Evolutionary conservation across 139 green algal genomes (phyloP), one percentile per base, ranked within the genome.

Genomic region (Mesotaenium endlicherianum): DNA sequence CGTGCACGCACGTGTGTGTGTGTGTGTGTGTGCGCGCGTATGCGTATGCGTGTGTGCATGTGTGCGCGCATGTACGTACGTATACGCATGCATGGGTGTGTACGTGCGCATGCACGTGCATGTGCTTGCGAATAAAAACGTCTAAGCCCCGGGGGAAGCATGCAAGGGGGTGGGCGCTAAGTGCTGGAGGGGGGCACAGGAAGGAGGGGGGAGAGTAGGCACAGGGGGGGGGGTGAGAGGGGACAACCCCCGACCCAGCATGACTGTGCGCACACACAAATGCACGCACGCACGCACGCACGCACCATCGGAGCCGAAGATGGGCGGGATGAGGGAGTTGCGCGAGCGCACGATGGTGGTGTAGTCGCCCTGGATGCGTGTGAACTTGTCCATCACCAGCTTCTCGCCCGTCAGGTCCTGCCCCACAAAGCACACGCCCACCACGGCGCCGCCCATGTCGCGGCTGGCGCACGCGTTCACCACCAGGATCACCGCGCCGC

Each of bases 341-440:
- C 11, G 45, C 3, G 14, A 47, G n/a, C 59, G 69, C 3, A 86
- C 80, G n/a, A 86, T 86, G 0, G 57, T 34, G 20, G 34, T 30
- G 47, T 86, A 86, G 39, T 86, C 80, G 0, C 80, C 80, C 43
- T 72, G n/a, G 20, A 64, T 36, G 26, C 43, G 36, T 0, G 80
- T 86, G 69, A 77, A 86, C 71, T 81, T 81, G 80, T 80, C 80
- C 53, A 53, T 6, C 55, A 86, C 80, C 26, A 38, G 11, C 80
- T 86, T 86, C 31, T 86, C 40, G 3, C 26, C 47, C 11, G 80
- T 86, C 20, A 86, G 14, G 57, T 86, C 80, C 80, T 86, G 80
- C 16, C 80, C 80, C 50, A 86, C 80, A 42, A 80, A 86, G 80
- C 80, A 86, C 30, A 86, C 80, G 17, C 80, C 80, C n/a, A 86